These are phyloP conservation scores for Zasmidium citrigriseum DNA, from an alignment of 2,329 filamentous ascomycete species.

Conservation along the genomic window DNA sequence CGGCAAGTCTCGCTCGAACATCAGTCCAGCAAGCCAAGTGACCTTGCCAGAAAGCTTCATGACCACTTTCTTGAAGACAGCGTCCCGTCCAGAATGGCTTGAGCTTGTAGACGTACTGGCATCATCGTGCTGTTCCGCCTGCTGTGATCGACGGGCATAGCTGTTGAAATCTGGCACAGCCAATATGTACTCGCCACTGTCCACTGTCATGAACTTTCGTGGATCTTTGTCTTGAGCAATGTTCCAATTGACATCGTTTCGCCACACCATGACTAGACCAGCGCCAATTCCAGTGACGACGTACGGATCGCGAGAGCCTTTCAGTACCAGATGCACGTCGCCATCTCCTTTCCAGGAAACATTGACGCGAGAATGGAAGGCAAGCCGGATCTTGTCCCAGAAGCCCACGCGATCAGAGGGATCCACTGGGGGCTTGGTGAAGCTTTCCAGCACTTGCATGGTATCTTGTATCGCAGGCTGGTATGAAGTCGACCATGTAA, in stretches of 20 bases:
- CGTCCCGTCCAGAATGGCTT: constrained; percentile 68
- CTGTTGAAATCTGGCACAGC: constrained; percentile 92
- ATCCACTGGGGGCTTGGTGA: constrained; percentile 93
- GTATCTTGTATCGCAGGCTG: constrained; percentile 98
- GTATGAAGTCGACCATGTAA: constrained; percentile 97
- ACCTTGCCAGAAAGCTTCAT: constrained; percentile 99
- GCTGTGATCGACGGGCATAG: constrained; percentile 69
- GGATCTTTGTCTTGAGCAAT: constrained; percentile 85
- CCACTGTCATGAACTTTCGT: constrained; percentile 90
- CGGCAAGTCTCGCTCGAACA: constrained; percentile 83
- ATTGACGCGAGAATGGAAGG: constrained; percentile 87
- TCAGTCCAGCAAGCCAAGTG: constrained; percentile 84
- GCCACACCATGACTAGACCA: constrained; percentile 98
- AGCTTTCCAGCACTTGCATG: constrained; percentile 99
- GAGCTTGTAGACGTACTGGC: constrained; percentile 61
- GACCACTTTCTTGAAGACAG: constrained; percentile 95
- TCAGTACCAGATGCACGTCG: constrained; percentile 89
- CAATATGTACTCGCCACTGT: constrained; percentile 91
- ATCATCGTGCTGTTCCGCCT: constrained; percentile 51
- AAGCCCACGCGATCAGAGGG: constrained; percentile 92
- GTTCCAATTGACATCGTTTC: constrained; percentile 86
- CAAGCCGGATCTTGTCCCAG: constrained; percentile 96
- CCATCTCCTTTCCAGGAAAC: constrained; percentile 94
- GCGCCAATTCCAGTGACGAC: constrained; percentile 88
- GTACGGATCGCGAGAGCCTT: constrained; percentile 88